Evolutionary conservation across 495 filamentous ascomycete genomes (phyloP).

Genomic region (Hypoxylon intermedium): DNA sequence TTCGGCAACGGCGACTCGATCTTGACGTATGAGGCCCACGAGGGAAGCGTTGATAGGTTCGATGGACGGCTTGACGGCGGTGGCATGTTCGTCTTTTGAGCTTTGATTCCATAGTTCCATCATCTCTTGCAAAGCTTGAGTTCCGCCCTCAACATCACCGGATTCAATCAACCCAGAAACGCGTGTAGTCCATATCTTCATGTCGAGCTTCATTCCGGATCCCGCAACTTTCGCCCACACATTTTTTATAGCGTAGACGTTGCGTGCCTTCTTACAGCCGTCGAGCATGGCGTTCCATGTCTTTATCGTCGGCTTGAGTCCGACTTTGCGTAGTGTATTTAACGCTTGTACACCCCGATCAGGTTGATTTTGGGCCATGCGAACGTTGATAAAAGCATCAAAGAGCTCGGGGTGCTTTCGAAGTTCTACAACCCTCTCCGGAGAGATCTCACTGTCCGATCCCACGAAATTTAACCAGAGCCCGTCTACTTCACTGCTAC

Average conservation of each 20-base stretch:
- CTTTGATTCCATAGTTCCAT: conserved; percentile 56
- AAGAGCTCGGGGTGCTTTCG: conserved; percentile 50
- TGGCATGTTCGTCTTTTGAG: conserved; percentile 37
- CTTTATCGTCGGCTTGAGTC: conserved; percentile 57
- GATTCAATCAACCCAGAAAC: conserved; percentile 65
- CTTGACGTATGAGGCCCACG: conserved; percentile 45
- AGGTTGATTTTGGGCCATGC: conserved; percentile 55
- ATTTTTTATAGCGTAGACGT: conserved; percentile 57
- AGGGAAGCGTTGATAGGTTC: conserved; percentile 70
- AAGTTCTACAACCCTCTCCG: conserved; percentile 35
- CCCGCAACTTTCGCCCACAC: conserved; percentile 65
- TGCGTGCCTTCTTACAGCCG: conserved; percentile 59
- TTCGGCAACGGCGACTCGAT: conserved; percentile 44
- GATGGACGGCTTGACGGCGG: conserved; percentile 62
- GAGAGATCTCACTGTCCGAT: conserved; percentile 12
- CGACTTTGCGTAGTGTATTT: conserved; percentile 61
- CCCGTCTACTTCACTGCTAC: conserved; percentile 23
- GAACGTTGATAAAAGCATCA: conserved; percentile 61
- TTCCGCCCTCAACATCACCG: conserved; percentile 53
- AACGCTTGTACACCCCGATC: conserved; percentile 63
- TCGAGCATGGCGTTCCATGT: conserved; percentile 71
- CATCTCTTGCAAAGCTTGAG: conserved; percentile 68
- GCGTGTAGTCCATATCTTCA: conserved; percentile 64
- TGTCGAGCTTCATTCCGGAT: conserved; percentile 62
- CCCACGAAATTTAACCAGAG: conserved; percentile 48